Conservation (phyloP, 768 basidiomycete species). For the Ramaria rubella region DNA sequence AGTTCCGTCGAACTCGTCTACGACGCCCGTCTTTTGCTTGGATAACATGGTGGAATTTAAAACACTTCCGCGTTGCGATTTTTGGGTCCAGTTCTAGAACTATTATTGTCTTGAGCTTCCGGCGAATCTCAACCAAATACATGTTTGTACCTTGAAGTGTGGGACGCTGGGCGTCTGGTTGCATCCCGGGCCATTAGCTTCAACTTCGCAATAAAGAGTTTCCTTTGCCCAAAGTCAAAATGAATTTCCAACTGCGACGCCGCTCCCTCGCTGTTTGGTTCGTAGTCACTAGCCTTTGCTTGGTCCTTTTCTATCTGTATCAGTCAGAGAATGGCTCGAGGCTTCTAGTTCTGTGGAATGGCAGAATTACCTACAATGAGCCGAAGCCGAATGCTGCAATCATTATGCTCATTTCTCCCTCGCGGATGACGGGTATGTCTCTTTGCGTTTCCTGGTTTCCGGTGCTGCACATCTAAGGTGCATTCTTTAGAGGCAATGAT, state of each 20-base stretch:
- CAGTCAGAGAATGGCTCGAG: background rate
- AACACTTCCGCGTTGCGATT: too few relatives aligned
- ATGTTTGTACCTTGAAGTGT: too few relatives aligned
- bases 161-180: too few relatives aligned
- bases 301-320: background rate
- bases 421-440: background rate
- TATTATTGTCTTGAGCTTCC: too few relatives aligned
- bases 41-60: too few relatives aligned
- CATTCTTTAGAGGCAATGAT: constrained; percentile 3
- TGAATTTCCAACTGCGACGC: background rate
- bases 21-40: too few relatives aligned
- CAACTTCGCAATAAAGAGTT: too few relatives aligned
- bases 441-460: background rate
- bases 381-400: constrained; percentile 8
- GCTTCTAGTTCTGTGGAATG: background rate
- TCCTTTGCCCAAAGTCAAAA: background rate
- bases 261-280: background rate
- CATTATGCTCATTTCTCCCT: constrained; percentile 4
- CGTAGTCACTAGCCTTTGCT: background rate
- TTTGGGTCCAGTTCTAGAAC: too few relatives aligned
- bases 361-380: background rate
- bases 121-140: too few relatives aligned
- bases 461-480: background rate
- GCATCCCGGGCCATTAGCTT: too few relatives aligned
- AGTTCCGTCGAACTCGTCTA: too few relatives aligned